A percentile compares a stretch with the other conserved stretches of the same genome.
These are phyloP conservation scores for Zygoascus meyerae DNA, from an alignment of 1,139 yeast genomes.

Conservation along the genomic window DNA sequence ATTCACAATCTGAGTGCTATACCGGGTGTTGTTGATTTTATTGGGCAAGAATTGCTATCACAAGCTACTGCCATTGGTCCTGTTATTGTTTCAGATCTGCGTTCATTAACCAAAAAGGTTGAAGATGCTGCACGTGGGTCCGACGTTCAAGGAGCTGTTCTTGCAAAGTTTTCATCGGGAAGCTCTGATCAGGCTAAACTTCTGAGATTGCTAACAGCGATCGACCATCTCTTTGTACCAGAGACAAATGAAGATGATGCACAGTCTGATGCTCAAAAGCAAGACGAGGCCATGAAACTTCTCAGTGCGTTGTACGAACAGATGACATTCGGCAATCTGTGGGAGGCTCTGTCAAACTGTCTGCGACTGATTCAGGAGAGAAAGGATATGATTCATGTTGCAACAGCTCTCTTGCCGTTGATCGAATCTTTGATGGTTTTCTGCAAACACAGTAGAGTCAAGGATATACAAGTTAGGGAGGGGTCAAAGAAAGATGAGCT, in stretches of 20 bases:
- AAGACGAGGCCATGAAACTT: conserved; percentile 42
- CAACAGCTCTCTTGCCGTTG: conserved; percentile 76
- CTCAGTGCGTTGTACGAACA: conserved; percentile 47
- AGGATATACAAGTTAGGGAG: conserved; percentile 39
- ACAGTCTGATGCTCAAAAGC: conserved; percentile 33
- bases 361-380: conserved; percentile 44
- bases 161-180: conserved; percentile 69
- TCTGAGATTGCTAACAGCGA: conserved; percentile 76
- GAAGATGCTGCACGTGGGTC: conserved; percentile 35
- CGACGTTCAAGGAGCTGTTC: conserved; percentile 48
- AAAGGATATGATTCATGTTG: conserved; percentile 53
- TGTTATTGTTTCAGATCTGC: conserved; percentile 52
- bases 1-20: conserved; percentile 72
- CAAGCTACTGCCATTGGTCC: conserved; percentile 61
- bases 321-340: conserved; percentile 68
- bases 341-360: conserved; percentile 84
- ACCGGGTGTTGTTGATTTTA: conserved; percentile 56
- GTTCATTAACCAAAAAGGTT: conserved; percentile 46
- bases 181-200: conserved; percentile 86
- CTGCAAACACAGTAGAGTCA: conserved; percentile 77
- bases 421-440: conserved; percentile 95
- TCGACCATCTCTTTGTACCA: conserved; percentile 71
- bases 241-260: conserved; percentile 19
- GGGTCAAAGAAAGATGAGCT: conserved; percentile 40
- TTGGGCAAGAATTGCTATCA: conserved; percentile 62